Percentiles rank a stretch among this genome's conserved stretches.
phyloP scores from a whole-genome alignment of 495 filamentous ascomycete species.

The Daldinia loculata region DNA sequence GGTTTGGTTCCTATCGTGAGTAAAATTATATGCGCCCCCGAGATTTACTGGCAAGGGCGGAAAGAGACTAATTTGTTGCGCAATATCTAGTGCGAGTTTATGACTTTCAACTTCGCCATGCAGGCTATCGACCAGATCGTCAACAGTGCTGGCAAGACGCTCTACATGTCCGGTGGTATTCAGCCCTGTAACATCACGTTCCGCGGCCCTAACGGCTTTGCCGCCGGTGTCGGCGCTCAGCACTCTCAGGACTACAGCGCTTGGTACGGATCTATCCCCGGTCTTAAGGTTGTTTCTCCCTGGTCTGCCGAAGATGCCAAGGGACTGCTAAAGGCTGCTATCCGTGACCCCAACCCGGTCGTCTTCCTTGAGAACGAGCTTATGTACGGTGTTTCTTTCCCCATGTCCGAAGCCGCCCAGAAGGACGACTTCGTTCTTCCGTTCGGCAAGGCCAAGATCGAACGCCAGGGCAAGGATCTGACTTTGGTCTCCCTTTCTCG shows the following conservation, averaged over 20 bases:
- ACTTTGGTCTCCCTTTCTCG: constrained; percentile 95
- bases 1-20: constrained; percentile 93
- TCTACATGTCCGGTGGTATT: constrained; percentile 99
- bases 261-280: constrained; percentile 98
- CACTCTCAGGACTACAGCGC: constrained; percentile 98
- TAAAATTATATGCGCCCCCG: constrained; percentile 27
- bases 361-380: constrained; percentile 97
- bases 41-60: neutral
- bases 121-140: constrained; percentile 99
- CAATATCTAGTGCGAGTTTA: constrained; percentile 86
- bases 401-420: constrained; percentile 95
- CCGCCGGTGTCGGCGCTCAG: constrained; percentile 92
- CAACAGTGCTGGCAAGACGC: constrained; percentile 98
- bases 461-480: constrained; percentile 92
- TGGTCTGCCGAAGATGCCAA: constrained; percentile 99
- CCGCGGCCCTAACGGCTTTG: constrained; percentile 98
- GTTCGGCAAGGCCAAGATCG: constrained; percentile 98
- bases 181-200: constrained; percentile 99
- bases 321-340: constrained; percentile 95
- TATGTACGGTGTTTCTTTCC: constrained; percentile 91
- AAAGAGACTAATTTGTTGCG: constrained; percentile 30
- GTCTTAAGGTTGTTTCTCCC: constrained; percentile 93
- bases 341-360: constrained; percentile 97
- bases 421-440: constrained; percentile 95
- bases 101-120: constrained; percentile 99